A percentile compares a stretch with the other conserved stretches of the same genome.
Evolutionary conservation across 176 grass and related monocot genomes (phyloP).

Genomic region (Typha latifolia): DNA sequence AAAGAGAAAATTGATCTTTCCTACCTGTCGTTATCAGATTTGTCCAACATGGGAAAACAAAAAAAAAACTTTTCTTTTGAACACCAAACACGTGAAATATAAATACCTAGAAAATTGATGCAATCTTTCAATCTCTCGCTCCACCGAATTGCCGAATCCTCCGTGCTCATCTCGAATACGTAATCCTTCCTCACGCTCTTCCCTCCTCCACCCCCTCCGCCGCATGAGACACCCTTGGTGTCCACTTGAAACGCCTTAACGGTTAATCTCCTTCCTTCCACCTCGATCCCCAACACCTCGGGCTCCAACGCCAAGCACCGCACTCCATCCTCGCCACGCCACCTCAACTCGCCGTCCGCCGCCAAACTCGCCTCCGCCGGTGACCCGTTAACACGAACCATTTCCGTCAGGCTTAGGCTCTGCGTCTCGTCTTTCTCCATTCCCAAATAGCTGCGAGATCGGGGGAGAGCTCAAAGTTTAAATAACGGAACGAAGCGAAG

Average conservation of each 20-base stretch:
- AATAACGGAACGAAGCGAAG: no score
- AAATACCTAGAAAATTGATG: slow-evolving; percentile 47
- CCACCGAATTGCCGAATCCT: slow-evolving; percentile 34
- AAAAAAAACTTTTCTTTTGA: not conserved
- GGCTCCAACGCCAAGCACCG: slow-evolving; percentile 34
- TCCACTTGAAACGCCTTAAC: slow-evolving; percentile 36
- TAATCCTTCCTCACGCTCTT: slow-evolving; percentile 43
- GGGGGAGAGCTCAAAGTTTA: not conserved
- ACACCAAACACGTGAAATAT: slow-evolving; percentile 10
- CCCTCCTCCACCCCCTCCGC: slow-evolving; percentile 12
- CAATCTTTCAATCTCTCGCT: slow-evolving; percentile 13
- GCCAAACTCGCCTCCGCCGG: slow-evolving; percentile 35
- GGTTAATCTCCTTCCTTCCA: slow-evolving; percentile 33
- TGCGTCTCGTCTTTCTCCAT: slow-evolving; percentile 28
- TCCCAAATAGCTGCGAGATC: not conserved
- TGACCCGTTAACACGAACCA: slow-evolving; percentile 36
- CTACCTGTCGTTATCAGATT: not conserved
- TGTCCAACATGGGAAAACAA: no score
- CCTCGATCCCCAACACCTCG: slow-evolving; percentile 52
- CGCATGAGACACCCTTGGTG: slow-evolving; percentile 15
- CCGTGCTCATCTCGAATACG: slow-evolving; percentile 44
- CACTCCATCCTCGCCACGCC: slow-evolving; percentile 21
- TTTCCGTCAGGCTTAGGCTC: not conserved
- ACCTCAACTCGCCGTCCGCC: slow-evolving; percentile 39
- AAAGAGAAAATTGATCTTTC: not conserved